Evolutionary conservation across 1,284 basidiomycete genomes (phyloP), one percentile per base, ranked within the genome.

Genomic region (Coniferiporia sulphurascens): DNA sequence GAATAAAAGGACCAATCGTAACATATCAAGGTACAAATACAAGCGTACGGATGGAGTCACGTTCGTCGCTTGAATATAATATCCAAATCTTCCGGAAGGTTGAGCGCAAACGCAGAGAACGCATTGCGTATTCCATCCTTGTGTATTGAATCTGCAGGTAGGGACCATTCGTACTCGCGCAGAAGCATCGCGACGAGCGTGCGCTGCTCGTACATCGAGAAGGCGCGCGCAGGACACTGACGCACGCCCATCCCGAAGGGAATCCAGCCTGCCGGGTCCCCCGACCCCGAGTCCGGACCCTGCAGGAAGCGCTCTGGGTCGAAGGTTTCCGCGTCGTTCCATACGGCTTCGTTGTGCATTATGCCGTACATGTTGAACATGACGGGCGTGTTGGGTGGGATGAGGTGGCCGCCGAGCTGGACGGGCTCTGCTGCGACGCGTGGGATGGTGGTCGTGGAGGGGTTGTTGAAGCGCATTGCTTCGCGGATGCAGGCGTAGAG

Each of bases 201-300:
- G n/a, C 69, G 67, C 58, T 68, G 67, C 64, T 73, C 72, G 64
- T 69, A 69, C 49, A 71, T 59, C 21, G 71, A 70, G 62, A 73
- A 72, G 60, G 70, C 69, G 32, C 52, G 32, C 4, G 52, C 52
- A 9, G 52, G 52, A 32, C 52, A 54, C 19, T 54, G 52, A 5
- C 35, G 32, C 21, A 38, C 35, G 19, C 52, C 52, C 12, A 45
- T n/a, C 19, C 32, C 52, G 52, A 54, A 54, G 34, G 52, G 52
- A 9, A 43, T 17, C 52, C 52, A 54, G 43, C 38, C 52, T 22
- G 21, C 38, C 10, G 35, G 21, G 35, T 54, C 52, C 21, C 19
- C 22, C 15, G 34, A 22, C 21, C 34, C 45, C 13, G 32, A 45
- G 21, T 22, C 38, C 6, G 19, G 27, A 9, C 13, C 35, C 19